phyloP scores from a whole-genome alignment of 805 yeast species.

The Yarrowia porcina region DNA sequence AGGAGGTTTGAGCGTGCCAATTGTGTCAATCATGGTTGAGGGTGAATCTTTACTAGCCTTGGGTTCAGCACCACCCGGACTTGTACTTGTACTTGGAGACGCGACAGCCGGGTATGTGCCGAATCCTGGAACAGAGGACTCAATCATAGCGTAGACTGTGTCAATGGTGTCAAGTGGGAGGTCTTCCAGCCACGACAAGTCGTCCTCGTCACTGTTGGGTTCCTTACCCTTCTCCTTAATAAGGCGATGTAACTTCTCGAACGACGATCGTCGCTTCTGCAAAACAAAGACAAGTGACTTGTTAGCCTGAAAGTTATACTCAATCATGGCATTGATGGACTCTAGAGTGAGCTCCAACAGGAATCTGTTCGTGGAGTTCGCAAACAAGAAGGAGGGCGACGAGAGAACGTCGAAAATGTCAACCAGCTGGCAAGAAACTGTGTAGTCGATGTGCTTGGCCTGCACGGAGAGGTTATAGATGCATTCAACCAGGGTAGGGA shows the following conservation, averaged over 20 bases:
- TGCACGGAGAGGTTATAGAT: conserved; percentile 16
- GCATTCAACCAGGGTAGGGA: conserved; percentile 15
- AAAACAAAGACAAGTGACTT: conserved; percentile 1
- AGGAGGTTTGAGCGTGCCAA: neutral
- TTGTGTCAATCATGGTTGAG: conserved; percentile 4
- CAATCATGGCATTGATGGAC: conserved; percentile 16
- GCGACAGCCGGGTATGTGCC: neutral
- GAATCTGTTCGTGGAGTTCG: conserved; percentile 12
- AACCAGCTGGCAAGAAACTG: neutral
- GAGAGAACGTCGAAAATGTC: conserved; percentile 16
- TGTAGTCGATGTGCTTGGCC: conserved; percentile 21
- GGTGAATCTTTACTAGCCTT: neutral
- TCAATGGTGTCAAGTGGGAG: conserved; percentile 16
- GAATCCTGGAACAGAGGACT: neutral
- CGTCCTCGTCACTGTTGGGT: conserved; percentile 2
- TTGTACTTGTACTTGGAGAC: neutral
- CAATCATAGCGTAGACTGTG: conserved; percentile 2
- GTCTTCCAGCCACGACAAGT: conserved; percentile 18
- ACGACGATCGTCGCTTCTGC: conserved; percentile 11
- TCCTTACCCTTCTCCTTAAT: conserved; percentile 16
- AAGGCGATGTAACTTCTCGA: neutral
- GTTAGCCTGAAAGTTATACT: conserved; percentile 23
- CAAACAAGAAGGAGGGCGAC: conserved; percentile 11
- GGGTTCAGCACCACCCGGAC: neutral
- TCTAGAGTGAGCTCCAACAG: conserved; percentile 12